A percentile compares a stretch with the other conserved stretches of the same genome.
These are phyloP conservation scores for Nannizzia gypsea DNA, from an alignment of 2,329 filamentous ascomycete species.

Conservation along the genomic window DNA sequence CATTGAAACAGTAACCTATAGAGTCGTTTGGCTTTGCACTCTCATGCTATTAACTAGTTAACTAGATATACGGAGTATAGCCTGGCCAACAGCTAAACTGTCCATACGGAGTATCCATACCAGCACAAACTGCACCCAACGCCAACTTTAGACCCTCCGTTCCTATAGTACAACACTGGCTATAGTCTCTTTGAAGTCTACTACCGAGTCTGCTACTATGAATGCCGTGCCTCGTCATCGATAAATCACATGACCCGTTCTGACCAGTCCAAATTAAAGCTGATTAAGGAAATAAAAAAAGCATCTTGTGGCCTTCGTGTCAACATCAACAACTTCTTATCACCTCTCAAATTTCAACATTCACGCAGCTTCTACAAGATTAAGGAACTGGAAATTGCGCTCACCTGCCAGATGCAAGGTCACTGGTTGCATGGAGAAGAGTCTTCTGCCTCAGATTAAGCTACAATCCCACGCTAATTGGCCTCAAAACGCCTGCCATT, in stretches of 20 bases:
- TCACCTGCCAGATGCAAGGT: not conserved
- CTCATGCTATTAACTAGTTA: too few species aligned
- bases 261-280: not conserved
- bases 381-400: not conserved
- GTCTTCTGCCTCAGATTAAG: not conserved
- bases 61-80: too few species aligned
- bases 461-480: not conserved
- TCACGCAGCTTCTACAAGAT: not conserved
- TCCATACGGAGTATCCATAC: too few species aligned
- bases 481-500: not conserved
- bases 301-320: conserved; percentile 28
- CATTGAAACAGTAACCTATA: too few species aligned
- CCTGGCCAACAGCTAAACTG: too few species aligned
- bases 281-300: conserved; percentile 4
- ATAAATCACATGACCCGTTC: not conserved
- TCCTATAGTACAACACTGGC: too few species aligned
- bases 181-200: too few species aligned
- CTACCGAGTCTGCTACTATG: too few species aligned
- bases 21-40: too few species aligned
- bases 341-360: not conserved
- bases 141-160: too few species aligned
- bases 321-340: conserved; percentile 21
- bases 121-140: too few species aligned
- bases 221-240: not conserved
- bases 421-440: not conserved